Conservation (phyloP, 2,329 filamentous ascomycete genomes). For the Erysiphe neolycopersici region DNA sequence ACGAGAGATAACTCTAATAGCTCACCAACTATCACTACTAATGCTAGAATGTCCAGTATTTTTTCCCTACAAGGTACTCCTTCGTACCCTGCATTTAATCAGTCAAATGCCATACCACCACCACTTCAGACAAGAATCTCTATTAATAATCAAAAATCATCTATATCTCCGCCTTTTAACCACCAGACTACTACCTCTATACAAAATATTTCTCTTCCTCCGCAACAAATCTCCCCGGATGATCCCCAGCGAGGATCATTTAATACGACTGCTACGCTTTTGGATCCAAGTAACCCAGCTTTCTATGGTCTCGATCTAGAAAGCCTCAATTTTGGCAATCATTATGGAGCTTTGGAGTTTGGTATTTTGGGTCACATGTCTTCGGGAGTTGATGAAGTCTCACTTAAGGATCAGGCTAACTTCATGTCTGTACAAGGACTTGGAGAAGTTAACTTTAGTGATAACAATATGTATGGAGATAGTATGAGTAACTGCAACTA, state of each 20-base stretch:
- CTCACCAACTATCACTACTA: conserved; percentile 6
- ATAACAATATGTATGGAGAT: conserved; percentile 9
- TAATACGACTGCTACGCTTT: conserved; percentile 46
- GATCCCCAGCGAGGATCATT: conserved; percentile 21
- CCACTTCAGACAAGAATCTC: conserved; percentile 22
- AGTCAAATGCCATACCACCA: conserved; percentile 23
- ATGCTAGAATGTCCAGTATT: conserved; percentile 5
- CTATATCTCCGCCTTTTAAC: conserved; percentile 48
- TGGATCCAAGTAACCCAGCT: conserved; percentile 52
- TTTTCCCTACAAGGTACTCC: conserved; percentile 12
- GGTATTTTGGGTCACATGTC: conserved; percentile 93
- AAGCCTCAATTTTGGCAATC: conserved; percentile 81
- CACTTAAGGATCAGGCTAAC: conserved; percentile 33
- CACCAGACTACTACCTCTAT: conserved; percentile 17
- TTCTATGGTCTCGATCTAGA: conserved; percentile 92
- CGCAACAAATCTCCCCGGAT: conserved; percentile 14
- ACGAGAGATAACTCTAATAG: conserved; percentile 10
- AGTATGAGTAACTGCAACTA: conserved; percentile 20
- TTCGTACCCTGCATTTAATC: conserved; percentile 16
- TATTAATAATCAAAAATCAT: conserved; percentile 43
- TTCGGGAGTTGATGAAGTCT: conserved; percentile 60
- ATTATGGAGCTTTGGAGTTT: conserved; percentile 88
- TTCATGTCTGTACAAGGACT: conserved; percentile 21
- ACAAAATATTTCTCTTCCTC: conserved; percentile 15
- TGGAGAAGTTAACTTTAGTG: conserved; percentile 10